Conservation (phyloP, 2,329 filamentous ascomycete species). For the Chrysoporthe cubensis region DNA sequence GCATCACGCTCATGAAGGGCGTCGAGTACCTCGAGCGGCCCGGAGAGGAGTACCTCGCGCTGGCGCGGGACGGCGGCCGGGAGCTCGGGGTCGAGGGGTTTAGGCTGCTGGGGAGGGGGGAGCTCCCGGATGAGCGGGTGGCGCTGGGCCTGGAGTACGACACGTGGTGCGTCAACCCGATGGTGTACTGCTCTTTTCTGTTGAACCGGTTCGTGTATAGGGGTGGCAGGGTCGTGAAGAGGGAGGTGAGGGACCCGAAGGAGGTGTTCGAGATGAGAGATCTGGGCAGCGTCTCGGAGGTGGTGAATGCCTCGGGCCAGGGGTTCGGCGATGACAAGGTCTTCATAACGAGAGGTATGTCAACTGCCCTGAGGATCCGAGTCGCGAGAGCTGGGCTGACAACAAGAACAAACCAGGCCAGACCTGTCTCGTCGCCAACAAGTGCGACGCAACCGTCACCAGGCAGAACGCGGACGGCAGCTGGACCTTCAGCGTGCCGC, state of each 20-base stretch:
- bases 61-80: slow-evolving; percentile 37
- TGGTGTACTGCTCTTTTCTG: slow-evolving; percentile 55
- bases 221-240: slow-evolving; percentile 42
- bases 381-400: not conserved
- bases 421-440: slow-evolving; percentile 49
- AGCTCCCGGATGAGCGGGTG: slow-evolving; percentile 48
- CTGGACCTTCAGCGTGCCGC: slow-evolving; percentile 66
- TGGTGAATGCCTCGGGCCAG: slow-evolving; percentile 52
- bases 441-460: slow-evolving; percentile 52
- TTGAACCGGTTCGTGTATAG: slow-evolving; percentile 45
- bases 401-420: slow-evolving; percentile 40
- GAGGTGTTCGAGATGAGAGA: slow-evolving; percentile 45
- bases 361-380: not conserved
- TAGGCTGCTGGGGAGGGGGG: slow-evolving; percentile 39
- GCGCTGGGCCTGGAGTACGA: slow-evolving; percentile 55
- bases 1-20: slow-evolving; percentile 53
- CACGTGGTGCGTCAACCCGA: slow-evolving; percentile 59
- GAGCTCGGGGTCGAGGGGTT: slow-evolving; percentile 44
- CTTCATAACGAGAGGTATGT: slow-evolving; percentile 48
- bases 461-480: slow-evolving; percentile 64
- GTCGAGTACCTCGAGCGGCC: slow-evolving; percentile 58
- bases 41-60: slow-evolving; percentile 42
- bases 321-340: slow-evolving; percentile 47
- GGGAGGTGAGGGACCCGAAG: slow-evolving; percentile 41
- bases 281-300: slow-evolving; percentile 36